phyloP scores from a whole-genome alignment of 1,284 basidiomycete genomes.

The Phlebopus sp. region DNA sequence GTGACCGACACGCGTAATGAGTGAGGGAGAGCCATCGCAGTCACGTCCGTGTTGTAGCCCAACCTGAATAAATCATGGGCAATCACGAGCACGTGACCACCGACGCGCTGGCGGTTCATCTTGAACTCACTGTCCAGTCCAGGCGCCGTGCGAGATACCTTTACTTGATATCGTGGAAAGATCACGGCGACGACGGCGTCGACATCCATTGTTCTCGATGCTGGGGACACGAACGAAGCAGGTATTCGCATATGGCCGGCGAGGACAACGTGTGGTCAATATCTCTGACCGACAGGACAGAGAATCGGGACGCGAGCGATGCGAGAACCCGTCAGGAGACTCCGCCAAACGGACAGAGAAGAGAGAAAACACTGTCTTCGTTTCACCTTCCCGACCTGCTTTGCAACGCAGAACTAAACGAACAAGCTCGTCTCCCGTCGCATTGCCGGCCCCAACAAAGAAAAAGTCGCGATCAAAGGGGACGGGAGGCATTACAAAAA shows the following conservation, averaged over 20 bases:
- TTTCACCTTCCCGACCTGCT: constrained; percentile 23
- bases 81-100: constrained; percentile 24
- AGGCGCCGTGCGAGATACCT: neutral
- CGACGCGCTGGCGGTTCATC: constrained; percentile 9
- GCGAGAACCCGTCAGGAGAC: constrained; percentile 12
- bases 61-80: too few relatives aligned
- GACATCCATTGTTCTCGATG: constrained; percentile 31
- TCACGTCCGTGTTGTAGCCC: too few relatives aligned
- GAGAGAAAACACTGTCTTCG: constrained; percentile 24
- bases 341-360: constrained; percentile 10
- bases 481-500: constrained; percentile 7
- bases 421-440: constrained; percentile 15
- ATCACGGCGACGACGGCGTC: too few relatives aligned
- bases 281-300: constrained; percentile 38
- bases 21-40: constrained; percentile 59
- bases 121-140: neutral
- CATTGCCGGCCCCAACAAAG: constrained; percentile 11
- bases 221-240: constrained; percentile 62
- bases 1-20: constrained; percentile 62
- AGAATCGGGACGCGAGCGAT: constrained; percentile 15
- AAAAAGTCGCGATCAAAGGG: constrained; percentile 15
- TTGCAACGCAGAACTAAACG: constrained; percentile 13
- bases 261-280: constrained; percentile 61
- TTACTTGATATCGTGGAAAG: too few relatives aligned
- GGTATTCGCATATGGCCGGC: constrained; percentile 66